Evolutionary conservation across 805 yeast species (phyloP).

Genomic region (Deakozyma indianensis): DNA sequence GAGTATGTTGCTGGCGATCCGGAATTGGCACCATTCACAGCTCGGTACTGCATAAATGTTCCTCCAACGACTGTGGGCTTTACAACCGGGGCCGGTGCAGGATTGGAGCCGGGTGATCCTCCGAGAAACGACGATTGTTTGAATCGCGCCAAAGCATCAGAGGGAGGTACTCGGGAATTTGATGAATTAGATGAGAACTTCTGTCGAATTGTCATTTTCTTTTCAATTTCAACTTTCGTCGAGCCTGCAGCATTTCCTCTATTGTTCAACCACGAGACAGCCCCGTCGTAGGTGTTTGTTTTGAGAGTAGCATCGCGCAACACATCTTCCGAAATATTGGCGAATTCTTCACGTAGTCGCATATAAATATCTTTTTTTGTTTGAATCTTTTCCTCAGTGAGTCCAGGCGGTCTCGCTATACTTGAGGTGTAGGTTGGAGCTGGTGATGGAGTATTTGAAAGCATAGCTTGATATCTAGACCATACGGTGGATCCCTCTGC

Average conservation of each 20-base stretch:
- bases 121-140: slow-evolving; percentile 3
- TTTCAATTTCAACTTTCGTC: slow-evolving; percentile 18
- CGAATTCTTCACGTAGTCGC: slow-evolving; percentile 8
- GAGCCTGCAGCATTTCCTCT: slow-evolving; percentile 15
- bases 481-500: neutral
- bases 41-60: neutral
- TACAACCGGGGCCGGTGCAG: neutral
- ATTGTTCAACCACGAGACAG: slow-evolving; percentile 21
- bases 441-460: neutral
- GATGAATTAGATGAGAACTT: slow-evolving; percentile 15
- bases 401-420: neutral
- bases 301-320: slow-evolving; percentile 16
- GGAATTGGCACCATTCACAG: slow-evolving; percentile 2
- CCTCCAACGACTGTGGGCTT: neutral
- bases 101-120: neutral
- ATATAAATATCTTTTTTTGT: neutral
- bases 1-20: neutral
- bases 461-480: neutral
- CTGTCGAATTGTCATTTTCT: slow-evolving; percentile 22
- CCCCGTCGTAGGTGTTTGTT: slow-evolving; percentile 20
- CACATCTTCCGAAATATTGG: slow-evolving; percentile 12
- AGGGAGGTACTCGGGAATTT: slow-evolving; percentile 3
- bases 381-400: neutral
- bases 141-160: neutral
- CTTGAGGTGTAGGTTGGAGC: neutral